Evolutionary conservation across 106 monocot genomes (phyloP), one percentile per base, ranked within the genome.

Genomic region (Apostasia ramifera): DNA sequence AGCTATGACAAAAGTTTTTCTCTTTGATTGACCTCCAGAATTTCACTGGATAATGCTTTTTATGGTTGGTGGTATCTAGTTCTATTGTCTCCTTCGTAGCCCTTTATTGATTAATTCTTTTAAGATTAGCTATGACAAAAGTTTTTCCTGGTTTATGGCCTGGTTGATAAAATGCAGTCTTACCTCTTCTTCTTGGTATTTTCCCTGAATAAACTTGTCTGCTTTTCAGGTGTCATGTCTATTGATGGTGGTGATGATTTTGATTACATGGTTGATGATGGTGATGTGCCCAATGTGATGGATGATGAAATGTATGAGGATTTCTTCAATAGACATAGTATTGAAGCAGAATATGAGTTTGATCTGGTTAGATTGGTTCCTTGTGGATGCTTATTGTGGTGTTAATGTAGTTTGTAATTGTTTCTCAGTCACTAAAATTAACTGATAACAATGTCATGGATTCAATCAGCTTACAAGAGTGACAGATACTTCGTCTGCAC

Each of bases 271-370:
- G 39, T 15, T 5, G 70, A 77, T 6, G 70, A 62, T 15, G 70
- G 8, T 45, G 76, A 77, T 48, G 49, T 66, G 13, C 70, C 6
- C 41, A 63, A 77, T 55, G 53, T 15, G 56, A 67, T 61, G 67
- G 78, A 72, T 67, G 74, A 66, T 59, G 76, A 56, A 2, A 52
- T 63, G 57, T 49, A 74, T 57, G 62, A 26, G 6, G 73, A 69
- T 37, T 44, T 69, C 4, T 70, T 50, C 66, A 74, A 69, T 41
- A 46, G 66, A 53, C 59, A 45, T 61, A 41, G 75, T 53, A 47
- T 58, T 63, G 76, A 81, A 51, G 72, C 13, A 3, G 63, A 63
- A 8, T 62, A 68, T 67, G 81, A 76, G 40, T 81, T 76, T 72
- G 71, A 76, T 44, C 63, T 73, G 73, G 81, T 81, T 40, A 63